A percentile compares a stretch with the other conserved stretches of the same genome.
Evolutionary conservation across 257 asterid genomes (phyloP).

Genomic region (Solanum chiquidenum): DNA sequence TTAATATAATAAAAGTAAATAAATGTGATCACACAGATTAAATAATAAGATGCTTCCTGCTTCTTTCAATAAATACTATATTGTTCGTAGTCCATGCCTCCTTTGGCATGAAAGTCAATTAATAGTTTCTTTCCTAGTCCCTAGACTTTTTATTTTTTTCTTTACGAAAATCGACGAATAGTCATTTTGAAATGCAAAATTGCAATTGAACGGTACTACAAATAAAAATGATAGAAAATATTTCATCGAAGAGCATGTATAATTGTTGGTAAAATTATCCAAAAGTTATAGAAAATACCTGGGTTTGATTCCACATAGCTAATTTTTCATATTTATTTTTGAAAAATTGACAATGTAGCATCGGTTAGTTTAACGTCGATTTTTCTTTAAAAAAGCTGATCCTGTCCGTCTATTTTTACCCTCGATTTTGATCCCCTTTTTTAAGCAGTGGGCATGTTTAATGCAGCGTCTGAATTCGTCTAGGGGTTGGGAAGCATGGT

Average conservation of each 20-base stretch:
- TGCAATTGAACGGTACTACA: too few relatives aligned
- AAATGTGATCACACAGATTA: neutral
- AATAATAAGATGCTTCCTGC: neutral
- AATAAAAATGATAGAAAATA: too few relatives aligned
- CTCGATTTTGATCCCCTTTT: too few relatives aligned
- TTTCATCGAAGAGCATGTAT: too few relatives aligned
- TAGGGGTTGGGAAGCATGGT: neutral
- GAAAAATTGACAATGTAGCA: too few relatives aligned
- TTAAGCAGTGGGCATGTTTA: neutral
- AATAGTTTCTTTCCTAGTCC: neutral
- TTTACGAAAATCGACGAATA: neutral
- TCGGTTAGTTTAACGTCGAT: rapidly evolving
- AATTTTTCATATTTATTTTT: too few relatives aligned
- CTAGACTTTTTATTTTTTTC: neutral
- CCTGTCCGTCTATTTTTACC: too few relatives aligned
- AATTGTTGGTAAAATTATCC: too few relatives aligned
- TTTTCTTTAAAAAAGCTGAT: too few relatives aligned
- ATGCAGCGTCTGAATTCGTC: neutral
- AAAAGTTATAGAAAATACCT: too few relatives aligned
- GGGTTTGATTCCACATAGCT: too few relatives aligned
- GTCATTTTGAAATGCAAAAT: too few relatives aligned
- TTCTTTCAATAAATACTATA: neutral
- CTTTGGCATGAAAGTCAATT: neutral
- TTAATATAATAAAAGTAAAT: neutral
- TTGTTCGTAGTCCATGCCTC: neutral